phyloP scores from a whole-genome alignment of 495 filamentous ascomycete species.

The Bathelium albidoporum region DNA sequence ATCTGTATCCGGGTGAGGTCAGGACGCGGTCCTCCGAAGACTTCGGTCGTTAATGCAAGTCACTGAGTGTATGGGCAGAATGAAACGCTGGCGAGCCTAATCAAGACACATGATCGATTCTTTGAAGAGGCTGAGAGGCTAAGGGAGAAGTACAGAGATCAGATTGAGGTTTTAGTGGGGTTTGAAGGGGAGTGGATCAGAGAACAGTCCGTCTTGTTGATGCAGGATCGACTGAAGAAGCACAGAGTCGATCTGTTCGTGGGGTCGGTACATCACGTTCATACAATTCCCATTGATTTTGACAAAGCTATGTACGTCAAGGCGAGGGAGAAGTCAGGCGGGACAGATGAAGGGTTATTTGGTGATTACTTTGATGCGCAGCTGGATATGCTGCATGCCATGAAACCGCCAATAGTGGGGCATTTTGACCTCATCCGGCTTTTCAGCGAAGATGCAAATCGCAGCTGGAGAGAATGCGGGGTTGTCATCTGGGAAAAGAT shows the following conservation, averaged over 20 bases:
- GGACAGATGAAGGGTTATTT: conserved; percentile 61
- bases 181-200: conserved; percentile 93
- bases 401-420: conserved; percentile 72
- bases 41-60: neutral
- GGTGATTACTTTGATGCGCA: conserved; percentile 81
- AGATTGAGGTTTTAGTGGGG: conserved; percentile 75
- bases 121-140: conserved; percentile 60
- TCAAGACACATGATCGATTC: conserved; percentile 50
- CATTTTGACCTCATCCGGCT: conserved; percentile 90
- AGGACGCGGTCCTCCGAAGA: conserved; percentile 6
- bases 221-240: conserved; percentile 46
- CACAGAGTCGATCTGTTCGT: conserved; percentile 75
- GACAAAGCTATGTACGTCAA: conserved; percentile 55
- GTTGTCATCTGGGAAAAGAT: conserved; percentile 62
- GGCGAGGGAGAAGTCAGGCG: conserved; percentile 47
- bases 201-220: conserved; percentile 47
- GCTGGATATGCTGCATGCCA: conserved; percentile 60
- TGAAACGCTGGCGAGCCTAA: conserved; percentile 37
- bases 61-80: neutral
- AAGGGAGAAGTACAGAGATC: conserved; percentile 53
- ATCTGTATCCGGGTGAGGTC: conserved; percentile 93
- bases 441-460: conserved; percentile 55
- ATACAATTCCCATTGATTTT: conserved; percentile 81
- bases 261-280: conserved; percentile 82
- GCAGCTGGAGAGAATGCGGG: conserved; percentile 33